Evolutionary conservation across 768 basidiomycete genomes (phyloP).

Genomic region (Suillus hirtellus): DNA sequence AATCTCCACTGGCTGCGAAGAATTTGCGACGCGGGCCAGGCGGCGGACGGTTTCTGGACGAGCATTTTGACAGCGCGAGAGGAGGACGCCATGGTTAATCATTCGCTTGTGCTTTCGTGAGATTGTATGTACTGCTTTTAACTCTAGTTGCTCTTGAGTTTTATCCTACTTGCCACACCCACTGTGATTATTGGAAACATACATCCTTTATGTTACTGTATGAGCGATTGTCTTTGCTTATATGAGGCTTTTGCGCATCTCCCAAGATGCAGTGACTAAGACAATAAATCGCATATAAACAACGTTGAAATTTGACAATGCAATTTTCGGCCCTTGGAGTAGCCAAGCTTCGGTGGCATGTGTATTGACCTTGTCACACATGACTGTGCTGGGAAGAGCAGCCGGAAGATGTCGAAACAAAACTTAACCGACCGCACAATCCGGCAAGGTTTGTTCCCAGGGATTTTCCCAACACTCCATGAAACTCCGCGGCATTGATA

Average conservation of each 20-base stretch:
- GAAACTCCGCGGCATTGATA: constrained; percentile 1
- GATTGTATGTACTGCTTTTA: neutral
- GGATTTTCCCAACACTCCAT: neutral
- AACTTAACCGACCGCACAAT: neutral
- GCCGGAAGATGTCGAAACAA: neutral
- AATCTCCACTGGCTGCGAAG: constrained; percentile 32
- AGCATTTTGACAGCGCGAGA: constrained; percentile 11
- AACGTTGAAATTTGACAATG: neutral
- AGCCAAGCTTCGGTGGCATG: neutral
- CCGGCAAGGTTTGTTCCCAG: neutral
- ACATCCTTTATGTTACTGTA: neutral
- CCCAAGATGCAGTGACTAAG: neutral
- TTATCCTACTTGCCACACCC: neutral
- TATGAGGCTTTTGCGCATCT: neutral
- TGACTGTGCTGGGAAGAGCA: constrained; percentile 12
- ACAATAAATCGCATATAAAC: neutral
- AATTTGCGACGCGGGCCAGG: constrained; percentile 22
- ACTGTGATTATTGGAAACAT: neutral
- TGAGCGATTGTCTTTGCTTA: neutral
- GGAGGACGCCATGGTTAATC: neutral
- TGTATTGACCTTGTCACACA: constrained; percentile 1
- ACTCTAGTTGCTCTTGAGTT: constrained; percentile 1
- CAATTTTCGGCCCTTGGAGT: neutral
- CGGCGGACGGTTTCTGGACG: constrained; percentile 11
- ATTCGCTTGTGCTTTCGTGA: constrained; percentile 2